phyloP scores from a whole-genome alignment of 1,139 yeast genomes.

The Yamadazyma atmosphaerica region DNA sequence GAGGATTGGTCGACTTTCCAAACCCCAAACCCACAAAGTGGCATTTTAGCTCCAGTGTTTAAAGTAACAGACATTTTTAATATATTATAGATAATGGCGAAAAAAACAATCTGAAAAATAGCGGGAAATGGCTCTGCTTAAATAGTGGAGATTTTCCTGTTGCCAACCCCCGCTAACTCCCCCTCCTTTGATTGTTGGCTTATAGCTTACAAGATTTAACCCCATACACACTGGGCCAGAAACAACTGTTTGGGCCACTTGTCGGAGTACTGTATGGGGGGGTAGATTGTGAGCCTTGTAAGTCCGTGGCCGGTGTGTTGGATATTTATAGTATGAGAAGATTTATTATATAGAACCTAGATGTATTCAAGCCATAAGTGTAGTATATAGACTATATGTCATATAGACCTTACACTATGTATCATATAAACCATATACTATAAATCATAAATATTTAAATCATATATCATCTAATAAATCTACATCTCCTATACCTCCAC shows the following conservation, averaged over 20 bases:
- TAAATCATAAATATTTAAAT: no score
- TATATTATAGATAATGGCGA: not conserved
- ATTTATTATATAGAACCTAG: no score
- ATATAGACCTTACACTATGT: no score
- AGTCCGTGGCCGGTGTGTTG: no score
- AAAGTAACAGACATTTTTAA: slow-evolving; percentile 39
- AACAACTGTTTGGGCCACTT: not conserved
- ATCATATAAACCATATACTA: no score
- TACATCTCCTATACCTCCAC: no score
- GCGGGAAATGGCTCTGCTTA: not conserved
- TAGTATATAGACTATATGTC: no score
- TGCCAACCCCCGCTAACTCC: slow-evolving; percentile 1
- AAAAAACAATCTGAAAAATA: not conserved
- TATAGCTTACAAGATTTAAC: not conserved
- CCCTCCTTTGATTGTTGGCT: not conserved
- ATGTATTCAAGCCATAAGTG: no score
- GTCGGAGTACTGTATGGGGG: slow-evolving; percentile 2
- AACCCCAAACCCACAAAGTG: slow-evolving; percentile 65
- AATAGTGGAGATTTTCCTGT: not conserved
- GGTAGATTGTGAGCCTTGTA: no score
- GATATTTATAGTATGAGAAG: no score
- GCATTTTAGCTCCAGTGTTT: slow-evolving; percentile 62
- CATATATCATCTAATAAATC: no score
- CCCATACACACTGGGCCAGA: not conserved
- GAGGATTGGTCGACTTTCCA: slow-evolving; percentile 63